Evolutionary conservation across 2,329 filamentous ascomycete species (phyloP).

Genomic region (Neoarthrinium moseri): DNA sequence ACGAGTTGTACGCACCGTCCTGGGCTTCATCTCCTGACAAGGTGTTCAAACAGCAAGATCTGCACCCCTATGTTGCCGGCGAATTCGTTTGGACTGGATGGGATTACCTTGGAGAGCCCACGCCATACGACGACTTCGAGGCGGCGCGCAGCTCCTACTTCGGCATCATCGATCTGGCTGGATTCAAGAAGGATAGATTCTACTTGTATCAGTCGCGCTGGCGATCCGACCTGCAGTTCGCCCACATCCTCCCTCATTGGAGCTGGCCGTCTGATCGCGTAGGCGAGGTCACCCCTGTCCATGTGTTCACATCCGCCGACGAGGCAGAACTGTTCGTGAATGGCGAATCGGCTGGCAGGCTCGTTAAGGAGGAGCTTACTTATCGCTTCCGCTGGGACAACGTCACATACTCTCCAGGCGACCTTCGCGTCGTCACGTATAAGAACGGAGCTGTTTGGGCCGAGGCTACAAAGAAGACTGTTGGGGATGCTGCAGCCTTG

Average conservation of each 20-base stretch:
- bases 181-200: slow-evolving; percentile 56
- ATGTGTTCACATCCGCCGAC: slow-evolving; percentile 51
- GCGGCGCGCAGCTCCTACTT: slow-evolving; percentile 50
- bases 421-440: slow-evolving; percentile 45
- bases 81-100: slow-evolving; percentile 53
- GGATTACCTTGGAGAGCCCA: slow-evolving; percentile 51
- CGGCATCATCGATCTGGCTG: slow-evolving; percentile 56
- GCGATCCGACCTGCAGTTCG: slow-evolving; percentile 44
- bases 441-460: slow-evolving; percentile 48
- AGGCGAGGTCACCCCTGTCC: slow-evolving; percentile 49
- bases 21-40: slow-evolving; percentile 52
- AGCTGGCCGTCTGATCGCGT: slow-evolving; percentile 49
- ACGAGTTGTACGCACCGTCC: slow-evolving; percentile 47
- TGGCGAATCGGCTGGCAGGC: slow-evolving; percentile 41
- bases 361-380: slow-evolving; percentile 29
- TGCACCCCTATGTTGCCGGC: slow-evolving; percentile 47
- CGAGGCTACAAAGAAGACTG: slow-evolving; percentile 36
- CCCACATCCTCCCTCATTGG: slow-evolving; percentile 57
- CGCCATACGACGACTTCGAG: slow-evolving; percentile 38
- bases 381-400: slow-evolving; percentile 55
- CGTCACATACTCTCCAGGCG: slow-evolving; percentile 45
- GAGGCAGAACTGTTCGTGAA: slow-evolving; percentile 57
- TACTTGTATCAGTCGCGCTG: slow-evolving; percentile 55
- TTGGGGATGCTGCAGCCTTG: slow-evolving; percentile 36
- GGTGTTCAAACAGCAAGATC: slow-evolving; percentile 49